Conservation (phyloP, 2,329 filamentous ascomycete genomes). For the Aureobasidium sp. region DNA sequence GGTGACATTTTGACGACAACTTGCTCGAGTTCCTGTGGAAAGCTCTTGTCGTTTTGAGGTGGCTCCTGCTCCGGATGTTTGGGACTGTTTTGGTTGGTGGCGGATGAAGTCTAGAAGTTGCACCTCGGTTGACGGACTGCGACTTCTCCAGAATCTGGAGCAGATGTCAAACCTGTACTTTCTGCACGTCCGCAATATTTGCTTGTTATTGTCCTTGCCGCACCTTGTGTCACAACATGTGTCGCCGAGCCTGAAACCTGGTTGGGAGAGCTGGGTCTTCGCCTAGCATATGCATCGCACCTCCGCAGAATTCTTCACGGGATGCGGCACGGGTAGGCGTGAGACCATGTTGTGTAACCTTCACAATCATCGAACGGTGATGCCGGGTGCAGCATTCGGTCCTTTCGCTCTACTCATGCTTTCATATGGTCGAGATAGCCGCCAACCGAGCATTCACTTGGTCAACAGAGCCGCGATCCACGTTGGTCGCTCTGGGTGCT, state of each 20-base stretch:
- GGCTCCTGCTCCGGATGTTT: background rate
- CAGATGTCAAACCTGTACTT: conserved; percentile 9
- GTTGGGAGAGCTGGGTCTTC: conserved; percentile 11
- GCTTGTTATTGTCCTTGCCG: conserved; percentile 1
- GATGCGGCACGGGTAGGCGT: background rate
- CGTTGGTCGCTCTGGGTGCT: background rate
- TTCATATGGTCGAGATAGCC: background rate
- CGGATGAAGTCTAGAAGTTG: background rate
- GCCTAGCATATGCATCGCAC: conserved; percentile 13
- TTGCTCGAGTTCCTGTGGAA: background rate
- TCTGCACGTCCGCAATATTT: conserved; percentile 5
- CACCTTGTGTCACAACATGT: background rate
- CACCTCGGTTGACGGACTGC: conserved; percentile 8
- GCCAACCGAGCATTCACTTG: background rate
- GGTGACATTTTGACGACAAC: conserved; percentile 25
- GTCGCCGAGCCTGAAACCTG: conserved; percentile 9
- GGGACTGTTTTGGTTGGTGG: conserved; percentile 2
- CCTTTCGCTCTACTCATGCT: background rate
- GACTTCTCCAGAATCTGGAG: conserved; percentile 5
- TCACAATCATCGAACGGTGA: background rate
- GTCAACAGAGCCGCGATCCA: background rate
- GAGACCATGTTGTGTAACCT: background rate
- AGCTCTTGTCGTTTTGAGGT: background rate
- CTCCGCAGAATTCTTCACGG: conserved; percentile 14
- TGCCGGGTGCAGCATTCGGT: background rate